phyloP scores from a whole-genome alignment of 345 rosid species.

The Alliaria petiolata region DNA sequence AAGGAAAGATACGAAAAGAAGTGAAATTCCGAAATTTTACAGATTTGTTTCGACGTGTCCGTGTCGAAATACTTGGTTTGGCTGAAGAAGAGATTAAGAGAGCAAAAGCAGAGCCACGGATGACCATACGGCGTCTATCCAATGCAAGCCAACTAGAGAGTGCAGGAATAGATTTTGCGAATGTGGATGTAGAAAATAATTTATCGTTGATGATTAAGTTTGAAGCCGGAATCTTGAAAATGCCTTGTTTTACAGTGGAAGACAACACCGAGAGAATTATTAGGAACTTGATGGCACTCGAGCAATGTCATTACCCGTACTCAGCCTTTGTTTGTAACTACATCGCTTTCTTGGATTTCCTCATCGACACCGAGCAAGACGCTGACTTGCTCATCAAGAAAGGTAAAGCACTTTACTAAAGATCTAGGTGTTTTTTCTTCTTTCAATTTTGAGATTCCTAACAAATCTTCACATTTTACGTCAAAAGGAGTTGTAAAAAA shows the following conservation, averaged over 20 bases:
- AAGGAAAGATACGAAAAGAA: not conserved
- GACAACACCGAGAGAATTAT: slow-evolving; percentile 8
- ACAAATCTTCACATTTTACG: too few species aligned
- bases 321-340: slow-evolving; percentile 14
- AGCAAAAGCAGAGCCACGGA: not conserved
- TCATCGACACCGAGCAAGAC: slow-evolving; percentile 19
- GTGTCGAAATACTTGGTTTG: slow-evolving; percentile 20
- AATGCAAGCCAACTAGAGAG: slow-evolving; percentile 26
- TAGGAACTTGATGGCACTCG: slow-evolving; percentile 33
- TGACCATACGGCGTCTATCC: not conserved
- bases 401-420: not conserved
- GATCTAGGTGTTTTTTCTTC: too few species aligned
- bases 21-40: slow-evolving; percentile 20
- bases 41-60: slow-evolving; percentile 19
- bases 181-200: not conserved
- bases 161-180: slow-evolving; percentile 23
- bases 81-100: not conserved
- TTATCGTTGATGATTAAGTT: slow-evolving; percentile 16
- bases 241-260: slow-evolving; percentile 10
- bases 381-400: slow-evolving; percentile 32
- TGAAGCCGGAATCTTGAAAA: not conserved
- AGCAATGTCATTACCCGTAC: slow-evolving; percentile 15
- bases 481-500: too few species aligned
- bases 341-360: slow-evolving; percentile 25
- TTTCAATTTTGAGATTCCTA: too few species aligned